Base-by-base conservation (phyloP, 108 stramenopile genomes). In the Thalassiosira profunda region DNA sequence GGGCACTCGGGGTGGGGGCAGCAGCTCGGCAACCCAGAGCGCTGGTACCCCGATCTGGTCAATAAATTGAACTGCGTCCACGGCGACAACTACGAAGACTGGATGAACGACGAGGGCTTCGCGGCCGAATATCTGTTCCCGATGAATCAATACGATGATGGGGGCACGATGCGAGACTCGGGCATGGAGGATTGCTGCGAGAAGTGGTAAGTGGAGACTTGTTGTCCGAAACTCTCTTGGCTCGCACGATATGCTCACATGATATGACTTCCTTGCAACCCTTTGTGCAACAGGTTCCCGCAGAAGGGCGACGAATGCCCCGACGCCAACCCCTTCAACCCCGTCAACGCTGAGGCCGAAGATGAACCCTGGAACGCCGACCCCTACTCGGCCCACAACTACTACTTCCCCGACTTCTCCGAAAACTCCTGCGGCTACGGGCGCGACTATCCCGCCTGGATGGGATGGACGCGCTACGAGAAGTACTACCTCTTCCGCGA, bases 401-500 rank as follows among this genome's bases (percentile, higher is more conserved):
- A 56, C 29, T 67, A 55, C 67, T 67, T 56, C 42, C 67, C 53
- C 0, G 67, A 56, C 28, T 56, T 42, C 14, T 9, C 5, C 4
- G 8, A 23, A 1, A 45, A 36, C 2, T 28, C 33, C 18, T 53
- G 11, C 31, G 5, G 47, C 15, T 54, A 31, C 20, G 37, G 38
- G 33, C 18, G 36, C 24, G 42, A 41, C 28, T 44, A 41, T 30
- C 43, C 55, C 30, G 53, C 71, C 14, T 63, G 71, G 61, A 63
- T 72, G 61, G 71, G 51, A 23, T 25, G 58, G 14, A 53, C 43
- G 8, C 52, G 59, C 20, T 72, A 24, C 30, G 53, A 43, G 17
- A 63, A 38, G 38, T 61, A 37, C 46, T 72, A 72, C 45, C 49
- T 72, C 7, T 72, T 72, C 29, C n/a, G n/a, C n/a, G n/a, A n/a